These are phyloP conservation scores for Trichoderma sp. DNA, from an alignment of 2,329 filamentous ascomycete species.

Conservation along the genomic window DNA sequence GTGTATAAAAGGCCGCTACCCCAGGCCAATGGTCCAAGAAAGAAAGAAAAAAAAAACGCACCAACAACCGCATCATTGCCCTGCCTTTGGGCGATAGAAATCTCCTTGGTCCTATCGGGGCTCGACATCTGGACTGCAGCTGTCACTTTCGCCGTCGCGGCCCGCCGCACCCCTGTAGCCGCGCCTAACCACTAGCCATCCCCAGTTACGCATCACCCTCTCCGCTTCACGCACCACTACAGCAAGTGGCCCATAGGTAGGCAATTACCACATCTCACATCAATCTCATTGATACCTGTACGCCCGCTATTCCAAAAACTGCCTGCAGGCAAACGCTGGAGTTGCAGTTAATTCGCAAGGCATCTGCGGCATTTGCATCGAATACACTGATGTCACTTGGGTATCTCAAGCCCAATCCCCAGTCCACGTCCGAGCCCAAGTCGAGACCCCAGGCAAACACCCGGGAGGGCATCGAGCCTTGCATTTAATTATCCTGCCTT, in stretches of 20 bases:
- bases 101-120: background rate
- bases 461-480: background rate
- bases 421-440: background rate
- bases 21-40: too few relatives aligned
- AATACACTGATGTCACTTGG: background rate
- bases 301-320: background rate
- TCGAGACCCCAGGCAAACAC: background rate
- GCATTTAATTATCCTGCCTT: background rate
- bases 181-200: background rate
- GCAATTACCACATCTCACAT: background rate
- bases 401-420: background rate
- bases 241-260: background rate
- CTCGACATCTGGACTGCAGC: background rate
- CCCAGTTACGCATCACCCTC: background rate
- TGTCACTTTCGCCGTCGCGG: background rate
- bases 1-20: background rate
- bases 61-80: too few relatives aligned
- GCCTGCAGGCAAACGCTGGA: background rate
- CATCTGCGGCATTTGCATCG: background rate
- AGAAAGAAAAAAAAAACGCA: too few relatives aligned
- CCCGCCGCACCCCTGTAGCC: background rate
- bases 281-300: background rate
- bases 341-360: background rate
- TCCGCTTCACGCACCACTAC: background rate
- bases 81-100: too few relatives aligned